Percentiles rank a stretch among this genome's conserved stretches.
Conservation (phyloP, 1,139 yeast species). For the Geotrichum aggregatum region DNA sequence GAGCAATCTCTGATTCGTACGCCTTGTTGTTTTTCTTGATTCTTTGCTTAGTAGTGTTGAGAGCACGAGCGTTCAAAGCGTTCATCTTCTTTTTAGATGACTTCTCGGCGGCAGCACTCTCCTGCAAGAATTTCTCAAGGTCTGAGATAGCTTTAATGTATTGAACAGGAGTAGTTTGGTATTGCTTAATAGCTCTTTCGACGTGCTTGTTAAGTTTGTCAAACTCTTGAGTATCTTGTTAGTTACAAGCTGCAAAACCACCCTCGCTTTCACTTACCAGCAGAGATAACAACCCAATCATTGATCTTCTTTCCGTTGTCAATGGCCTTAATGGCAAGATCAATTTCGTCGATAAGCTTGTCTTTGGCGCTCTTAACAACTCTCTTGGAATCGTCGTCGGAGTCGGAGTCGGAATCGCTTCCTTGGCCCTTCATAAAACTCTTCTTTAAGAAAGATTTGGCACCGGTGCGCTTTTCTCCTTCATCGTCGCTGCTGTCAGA, state of each 20-base stretch:
- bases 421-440: constrained; percentile 44
- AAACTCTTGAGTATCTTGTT: constrained; percentile 48
- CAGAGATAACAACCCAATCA: constrained; percentile 74
- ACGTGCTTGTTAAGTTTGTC: constrained; percentile 69
- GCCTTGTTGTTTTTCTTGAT: constrained; percentile 77
- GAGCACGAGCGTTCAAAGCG: constrained; percentile 81
- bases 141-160: constrained; percentile 66
- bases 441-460: constrained; percentile 57
- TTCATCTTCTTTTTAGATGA: constrained; percentile 63
- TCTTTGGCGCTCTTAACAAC: constrained; percentile 93
- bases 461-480: constrained; percentile 40
- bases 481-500: constrained; percentile 47
- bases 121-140: constrained; percentile 66
- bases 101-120: constrained; percentile 56
- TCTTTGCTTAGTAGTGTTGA: constrained; percentile 84
- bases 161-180: constrained; percentile 62
- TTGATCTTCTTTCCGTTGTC: constrained; percentile 66
- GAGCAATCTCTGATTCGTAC: constrained; percentile 53
- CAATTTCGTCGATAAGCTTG: constrained; percentile 84
- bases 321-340: constrained; percentile 59
- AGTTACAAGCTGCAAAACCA: constrained; percentile 13
- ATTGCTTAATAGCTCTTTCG: constrained; percentile 70
- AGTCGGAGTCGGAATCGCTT: constrained; percentile 53
- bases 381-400: constrained; percentile 59
- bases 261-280: constrained; percentile 12